These are phyloP conservation scores for Aspergillus spinulosporus DNA, from an alignment of 2,329 filamentous ascomycete species.

Conservation along the genomic window DNA sequence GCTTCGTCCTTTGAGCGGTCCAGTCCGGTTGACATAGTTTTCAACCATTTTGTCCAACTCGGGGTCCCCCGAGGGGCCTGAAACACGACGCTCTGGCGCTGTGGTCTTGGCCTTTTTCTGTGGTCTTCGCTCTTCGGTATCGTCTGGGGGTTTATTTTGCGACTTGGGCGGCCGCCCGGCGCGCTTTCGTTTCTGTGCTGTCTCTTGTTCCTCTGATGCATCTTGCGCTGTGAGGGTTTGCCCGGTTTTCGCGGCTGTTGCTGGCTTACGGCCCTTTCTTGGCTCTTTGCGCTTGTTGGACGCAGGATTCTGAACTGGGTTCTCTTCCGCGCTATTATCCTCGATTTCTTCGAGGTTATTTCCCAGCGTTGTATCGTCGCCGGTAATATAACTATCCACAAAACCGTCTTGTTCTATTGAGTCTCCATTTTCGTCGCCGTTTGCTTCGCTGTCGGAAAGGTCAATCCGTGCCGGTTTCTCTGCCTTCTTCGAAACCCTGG, in stretches of 20 bases:
- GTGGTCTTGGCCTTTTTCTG: constrained; percentile 36
- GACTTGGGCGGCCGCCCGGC: constrained; percentile 35
- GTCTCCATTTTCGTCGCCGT: constrained; percentile 35
- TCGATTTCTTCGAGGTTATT: constrained; percentile 21
- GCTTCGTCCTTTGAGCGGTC: constrained; percentile 50
- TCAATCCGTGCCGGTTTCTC: constrained; percentile 28
- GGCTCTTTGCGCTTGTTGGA: constrained; percentile 19
- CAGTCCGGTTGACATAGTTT: constrained; percentile 44
- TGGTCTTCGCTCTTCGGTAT: constrained; percentile 28
- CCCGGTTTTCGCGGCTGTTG: constrained; percentile 16
- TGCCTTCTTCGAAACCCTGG: constrained; percentile 24
- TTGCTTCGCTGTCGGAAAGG: constrained; percentile 40
- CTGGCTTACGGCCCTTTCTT: constrained; percentile 21
- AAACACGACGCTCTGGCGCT: constrained; percentile 23
- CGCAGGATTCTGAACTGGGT: constrained; percentile 17
- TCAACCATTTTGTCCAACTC: constrained; percentile 46
- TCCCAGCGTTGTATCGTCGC: constrained; percentile 26
- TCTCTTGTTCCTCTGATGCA: constrained; percentile 20
- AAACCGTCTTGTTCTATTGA: constrained; percentile 30
- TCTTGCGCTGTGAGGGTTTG: constrained; percentile 20
- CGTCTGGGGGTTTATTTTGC: constrained; percentile 23
- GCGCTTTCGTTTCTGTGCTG: constrained; percentile 30
- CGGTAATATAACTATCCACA: constrained; percentile 29
- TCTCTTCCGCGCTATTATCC: constrained; percentile 22
- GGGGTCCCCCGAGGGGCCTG: constrained; percentile 33